Percentiles rank a stretch among this genome's conserved stretches.
Evolutionary conservation across 345 rosid species (phyloP).

Genomic region (Toxicodendron radicans): DNA sequence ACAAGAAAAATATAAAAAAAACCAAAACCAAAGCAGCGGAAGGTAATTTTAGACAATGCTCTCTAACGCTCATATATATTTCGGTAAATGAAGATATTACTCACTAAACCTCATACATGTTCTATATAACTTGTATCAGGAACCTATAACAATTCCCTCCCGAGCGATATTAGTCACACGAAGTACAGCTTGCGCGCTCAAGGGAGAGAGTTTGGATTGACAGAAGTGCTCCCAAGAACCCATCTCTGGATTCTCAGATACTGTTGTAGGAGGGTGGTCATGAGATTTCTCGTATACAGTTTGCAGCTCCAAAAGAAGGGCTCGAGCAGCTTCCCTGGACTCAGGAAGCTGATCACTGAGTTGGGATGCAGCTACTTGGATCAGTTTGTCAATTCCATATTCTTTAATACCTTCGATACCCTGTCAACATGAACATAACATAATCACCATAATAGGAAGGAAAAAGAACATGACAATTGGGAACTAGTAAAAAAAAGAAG

Average conservation of each 20-base stretch:
- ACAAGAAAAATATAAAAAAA: slow-evolving; percentile 32
- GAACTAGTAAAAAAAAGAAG: neutral
- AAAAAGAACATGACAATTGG: neutral
- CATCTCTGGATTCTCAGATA: slow-evolving; percentile 45
- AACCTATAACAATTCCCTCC: slow-evolving; percentile 57
- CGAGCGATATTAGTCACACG: slow-evolving; percentile 69
- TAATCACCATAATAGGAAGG: neutral
- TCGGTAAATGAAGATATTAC: slow-evolving; percentile 23
- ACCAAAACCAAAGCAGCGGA: slow-evolving; percentile 19
- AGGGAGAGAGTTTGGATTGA: slow-evolving; percentile 72
- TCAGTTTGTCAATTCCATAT: slow-evolving; percentile 82
- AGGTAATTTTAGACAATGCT: slow-evolving; percentile 24
- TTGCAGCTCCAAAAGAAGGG: slow-evolving; percentile 79
- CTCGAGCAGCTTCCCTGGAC: slow-evolving; percentile 91
- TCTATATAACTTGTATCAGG: slow-evolving; percentile 31
- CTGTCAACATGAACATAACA: slow-evolving; percentile 37
- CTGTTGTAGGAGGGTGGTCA: slow-evolving; percentile 26
- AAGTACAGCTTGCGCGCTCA: slow-evolving; percentile 89
- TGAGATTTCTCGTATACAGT: slow-evolving; percentile 61
- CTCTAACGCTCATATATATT: slow-evolving; percentile 26
- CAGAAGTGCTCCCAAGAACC: slow-evolving; percentile 84
- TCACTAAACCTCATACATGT: slow-evolving; percentile 22
- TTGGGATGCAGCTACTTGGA: slow-evolving; percentile 81
- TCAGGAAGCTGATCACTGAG: slow-evolving; percentile 95
- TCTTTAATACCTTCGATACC: slow-evolving; percentile 80